Percentiles rank a stretch among this genome's conserved stretches.
These are phyloP conservation scores for Plasmodium falciparum DNA, from an alignment of 169 alveolate species.

Conservation along the genomic window DNA sequence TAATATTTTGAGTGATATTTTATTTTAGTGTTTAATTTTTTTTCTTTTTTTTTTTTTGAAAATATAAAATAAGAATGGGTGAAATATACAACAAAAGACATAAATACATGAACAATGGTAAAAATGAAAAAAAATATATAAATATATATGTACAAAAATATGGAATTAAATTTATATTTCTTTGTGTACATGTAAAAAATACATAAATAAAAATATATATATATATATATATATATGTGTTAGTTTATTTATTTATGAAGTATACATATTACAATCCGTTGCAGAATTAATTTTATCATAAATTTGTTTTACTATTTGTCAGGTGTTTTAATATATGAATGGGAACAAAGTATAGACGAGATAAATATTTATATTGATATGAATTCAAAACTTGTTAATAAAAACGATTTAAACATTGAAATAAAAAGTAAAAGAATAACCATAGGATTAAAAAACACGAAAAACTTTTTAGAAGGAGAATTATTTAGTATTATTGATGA, in stretches of 20 bases:
- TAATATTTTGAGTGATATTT: no score
- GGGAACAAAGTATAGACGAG: constrained; percentile 75
- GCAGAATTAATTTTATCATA: not conserved
- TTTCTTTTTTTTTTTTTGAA: no score
- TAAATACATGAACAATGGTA: constrained; percentile 66
- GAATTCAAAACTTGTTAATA: constrained; percentile 33
- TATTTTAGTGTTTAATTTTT: no score
- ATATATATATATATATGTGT: no score
- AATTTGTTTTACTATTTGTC: not conserved
- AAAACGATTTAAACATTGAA: constrained; percentile 48
- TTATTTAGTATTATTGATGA: constrained; percentile 54
- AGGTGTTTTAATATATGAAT: constrained; percentile 66
- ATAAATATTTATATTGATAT: constrained; percentile 48
- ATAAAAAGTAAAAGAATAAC: constrained; percentile 40
- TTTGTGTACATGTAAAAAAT: not conserved
- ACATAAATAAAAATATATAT: not conserved
- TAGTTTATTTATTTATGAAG: no score
- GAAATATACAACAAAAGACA: constrained; percentile 70
- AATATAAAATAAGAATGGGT: constrained; percentile 32
- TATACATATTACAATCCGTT: no score
- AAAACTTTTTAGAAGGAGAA: constrained; percentile 71
- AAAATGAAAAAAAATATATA: not conserved
- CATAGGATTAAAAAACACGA: constrained; percentile 46
- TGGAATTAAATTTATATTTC: not conserved
- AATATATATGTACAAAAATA: not conserved